Conservation (phyloP, 208 protist genomes). For the Trypanosoma avium region DNA sequence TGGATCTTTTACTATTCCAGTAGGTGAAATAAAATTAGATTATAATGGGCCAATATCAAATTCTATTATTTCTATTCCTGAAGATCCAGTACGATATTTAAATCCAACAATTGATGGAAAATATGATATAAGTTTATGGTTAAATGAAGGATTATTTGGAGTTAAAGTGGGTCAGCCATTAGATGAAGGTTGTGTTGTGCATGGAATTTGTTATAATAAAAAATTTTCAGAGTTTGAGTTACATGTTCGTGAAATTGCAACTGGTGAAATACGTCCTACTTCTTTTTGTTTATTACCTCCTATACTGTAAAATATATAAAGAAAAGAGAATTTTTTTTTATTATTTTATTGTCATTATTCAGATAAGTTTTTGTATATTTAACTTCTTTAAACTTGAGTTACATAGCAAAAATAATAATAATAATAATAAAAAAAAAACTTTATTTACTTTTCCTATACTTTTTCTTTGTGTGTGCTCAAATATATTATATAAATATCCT, state of each 20-base stretch:
- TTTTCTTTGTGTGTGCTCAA: no score
- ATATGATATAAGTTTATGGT: slow-evolving; percentile 60
- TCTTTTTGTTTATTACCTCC: neutral
- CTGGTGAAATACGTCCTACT: slow-evolving; percentile 25
- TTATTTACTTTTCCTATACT: no score
- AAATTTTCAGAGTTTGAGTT: slow-evolving; percentile 61
- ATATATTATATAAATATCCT: no score
- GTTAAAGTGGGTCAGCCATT: slow-evolving; percentile 41
- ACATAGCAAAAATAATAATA: no score
- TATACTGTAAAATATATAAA: neutral
- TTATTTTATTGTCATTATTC: neutral
- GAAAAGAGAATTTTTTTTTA: neutral
- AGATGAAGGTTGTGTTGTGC: slow-evolving; percentile 38
- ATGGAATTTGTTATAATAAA: slow-evolving; percentile 66
- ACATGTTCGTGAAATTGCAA: slow-evolving; percentile 37
- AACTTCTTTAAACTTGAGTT: no score
- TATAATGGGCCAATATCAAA: slow-evolving; percentile 67
- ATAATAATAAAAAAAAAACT: no score
- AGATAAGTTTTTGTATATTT: no score
- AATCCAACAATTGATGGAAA: slow-evolving; percentile 32
- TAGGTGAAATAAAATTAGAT: slow-evolving; percentile 60
- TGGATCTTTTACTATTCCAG: slow-evolving; percentile 41
- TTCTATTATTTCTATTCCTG: slow-evolving; percentile 40
- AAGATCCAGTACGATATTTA: slow-evolving; percentile 72
- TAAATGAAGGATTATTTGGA: slow-evolving; percentile 75